A percentile compares a stretch with the other conserved stretches of the same genome.
Conservation (phyloP, 2,329 filamentous ascomycete genomes). For the Fusarium mundagurra region DNA sequence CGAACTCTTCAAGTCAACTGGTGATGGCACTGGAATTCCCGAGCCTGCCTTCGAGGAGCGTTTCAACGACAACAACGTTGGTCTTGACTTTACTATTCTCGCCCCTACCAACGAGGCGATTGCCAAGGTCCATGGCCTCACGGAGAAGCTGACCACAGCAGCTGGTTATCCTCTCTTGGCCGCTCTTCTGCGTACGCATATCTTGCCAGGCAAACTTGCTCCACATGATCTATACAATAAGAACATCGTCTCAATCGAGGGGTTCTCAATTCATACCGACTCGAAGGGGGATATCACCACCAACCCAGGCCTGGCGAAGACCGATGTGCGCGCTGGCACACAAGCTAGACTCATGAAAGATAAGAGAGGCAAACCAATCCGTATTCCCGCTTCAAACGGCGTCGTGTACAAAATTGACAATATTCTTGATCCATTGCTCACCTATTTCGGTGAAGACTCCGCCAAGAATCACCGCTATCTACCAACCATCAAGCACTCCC, state of each 20-base stretch:
- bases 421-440: neutral
- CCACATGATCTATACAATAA: neutral
- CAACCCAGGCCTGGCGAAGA: neutral
- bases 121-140: neutral
- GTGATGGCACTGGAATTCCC: neutral
- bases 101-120: neutral
- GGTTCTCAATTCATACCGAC: neutral
- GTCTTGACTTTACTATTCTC: neutral
- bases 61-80: neutral
- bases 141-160: neutral
- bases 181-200: neutral
- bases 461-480: neutral
- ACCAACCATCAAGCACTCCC: neutral
- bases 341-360: neutral
- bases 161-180: neutral
- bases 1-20: neutral
- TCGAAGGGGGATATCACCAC: neutral
- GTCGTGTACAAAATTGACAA: neutral
- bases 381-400: neutral
- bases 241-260: neutral
- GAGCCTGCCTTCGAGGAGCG: neutral
- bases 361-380: neutral
- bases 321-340: neutral
- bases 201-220: neutral
- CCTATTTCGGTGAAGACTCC: neutral